Evolutionary conservation across 2,329 filamentous ascomycete genomes (phyloP), one percentile per base, ranked within the genome.

Genomic region (Penicillium capsulatum): DNA sequence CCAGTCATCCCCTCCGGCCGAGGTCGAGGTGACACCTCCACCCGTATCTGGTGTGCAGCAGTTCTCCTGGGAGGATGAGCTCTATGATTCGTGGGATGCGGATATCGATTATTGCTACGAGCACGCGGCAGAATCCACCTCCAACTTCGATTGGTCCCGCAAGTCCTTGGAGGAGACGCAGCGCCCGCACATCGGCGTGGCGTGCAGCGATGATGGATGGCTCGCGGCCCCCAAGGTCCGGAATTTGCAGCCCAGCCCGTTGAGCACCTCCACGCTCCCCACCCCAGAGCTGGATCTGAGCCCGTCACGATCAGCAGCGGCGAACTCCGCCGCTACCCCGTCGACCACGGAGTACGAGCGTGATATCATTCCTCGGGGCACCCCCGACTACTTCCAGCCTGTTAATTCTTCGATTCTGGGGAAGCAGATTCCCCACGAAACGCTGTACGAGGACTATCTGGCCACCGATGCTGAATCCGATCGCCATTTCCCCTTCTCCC

Each of bases 41-140:
- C 32, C 47, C 27, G 24, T 47, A 44, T 26, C 50, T 44, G 17
- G 40, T 47, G 38, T 45, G 17, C 39, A 44, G 37, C 36, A 51
- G 32, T 40, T 44, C 36, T 38, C 49, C 38, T 44, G 45, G 45
- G 51, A 56, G 29, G 60, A 60, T 19, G 58, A 59, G 20, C 49
- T 63, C 24, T 61, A 60, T 40, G 61, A 63, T 31, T 74, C 72
- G 1, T 81, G 78, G 78, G 77, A 81, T 51, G 76, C 78, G 27
- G 76, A 79, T 44, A 76, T 81, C 40, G 77, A 81, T 48, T 80
- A 76, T 51, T 79, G 75, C 51, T 81, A 81, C 49, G 74, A 80
- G 44, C 73, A 79, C 53, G 75, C 74, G 17, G 72, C 77, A 4
- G 78, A 81, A 57, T 76, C 77, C 2, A 74, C 76, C 36, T 80